Conservation (phyloP, 306 rosid species). For the Castanopsis chinensis region DNA sequence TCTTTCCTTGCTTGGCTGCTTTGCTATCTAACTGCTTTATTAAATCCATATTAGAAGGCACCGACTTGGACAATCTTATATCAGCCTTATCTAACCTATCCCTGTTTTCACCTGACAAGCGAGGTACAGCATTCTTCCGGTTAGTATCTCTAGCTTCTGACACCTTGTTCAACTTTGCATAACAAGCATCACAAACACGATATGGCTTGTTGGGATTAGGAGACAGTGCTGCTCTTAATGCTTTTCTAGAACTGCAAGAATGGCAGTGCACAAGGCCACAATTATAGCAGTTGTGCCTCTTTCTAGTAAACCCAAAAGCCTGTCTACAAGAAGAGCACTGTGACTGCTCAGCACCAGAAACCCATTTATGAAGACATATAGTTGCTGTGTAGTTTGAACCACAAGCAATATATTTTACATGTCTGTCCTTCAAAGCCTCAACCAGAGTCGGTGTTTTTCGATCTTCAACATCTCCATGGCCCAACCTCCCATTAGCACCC, state of each 20-base stretch:
- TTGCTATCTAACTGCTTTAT: constrained; percentile 92
- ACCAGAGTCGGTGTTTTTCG: constrained; percentile 80
- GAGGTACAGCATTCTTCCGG: constrained; percentile 67
- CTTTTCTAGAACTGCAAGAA: constrained; percentile 93
- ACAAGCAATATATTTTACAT: constrained; percentile 86
- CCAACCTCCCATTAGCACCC: constrained; percentile 99
- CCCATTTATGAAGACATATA: constrained; percentile 99
- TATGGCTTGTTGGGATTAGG: constrained; percentile 85
- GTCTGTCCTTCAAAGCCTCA: constrained; percentile 88
- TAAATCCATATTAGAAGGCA: constrained; percentile 89
- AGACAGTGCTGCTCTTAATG: constrained; percentile 82
- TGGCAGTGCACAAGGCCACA: constrained; percentile 99
- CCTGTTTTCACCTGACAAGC: constrained; percentile 95
- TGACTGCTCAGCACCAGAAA: constrained; percentile 90
- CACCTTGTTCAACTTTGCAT: constrained; percentile 78
- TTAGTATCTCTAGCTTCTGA: constrained; percentile 58
- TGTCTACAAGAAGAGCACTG: constrained; percentile 97
- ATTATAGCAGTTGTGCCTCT: constrained; percentile 97
- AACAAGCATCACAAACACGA: constrained; percentile 96
- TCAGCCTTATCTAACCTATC: constrained; percentile 88
- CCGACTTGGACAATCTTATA: constrained; percentile 60
- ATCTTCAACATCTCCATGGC: constrained; percentile 98
- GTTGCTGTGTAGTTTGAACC: constrained; percentile 91
- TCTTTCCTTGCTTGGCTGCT: constrained; percentile 96
- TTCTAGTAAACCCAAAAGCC: constrained; percentile 95